Evolutionary conservation across 495 filamentous ascomycete genomes (phyloP), one percentile per base, ranked within the genome.

Genomic region (Hyaloscypha hepaticicola): DNA sequence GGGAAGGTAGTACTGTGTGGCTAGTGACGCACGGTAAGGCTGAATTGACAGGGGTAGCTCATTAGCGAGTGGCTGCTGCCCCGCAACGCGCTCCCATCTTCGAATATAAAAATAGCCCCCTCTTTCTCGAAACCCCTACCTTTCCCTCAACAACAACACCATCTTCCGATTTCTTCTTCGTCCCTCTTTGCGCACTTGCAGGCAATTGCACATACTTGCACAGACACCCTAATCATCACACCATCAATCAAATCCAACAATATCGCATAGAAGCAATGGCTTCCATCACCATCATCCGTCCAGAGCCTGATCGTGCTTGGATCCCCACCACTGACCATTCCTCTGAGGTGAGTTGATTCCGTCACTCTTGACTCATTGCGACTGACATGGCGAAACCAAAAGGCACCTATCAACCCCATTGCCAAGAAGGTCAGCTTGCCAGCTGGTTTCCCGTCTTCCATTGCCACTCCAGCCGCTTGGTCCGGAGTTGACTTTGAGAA

Each of bases 381-480:
- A 61, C 25, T 50, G 19, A 45, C 38, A 45, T 45, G 38, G 19
- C 19, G 38, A 19, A 9, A 14, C 16, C 22, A 49, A 61, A 27
- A 49, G 41, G 29, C 0, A 12, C 45, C 45, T 4, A 14, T 14
- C 24, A 49, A 9, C 19, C n/a, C 58, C 29, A 28, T 3, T 49
- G 19, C 49, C n/a, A n/a, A n/a, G n/a, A n/a, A n/a, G n/a, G n/a
- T n/a, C n/a, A n/a, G n/a, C 31, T 14, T 63, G 11, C 61, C 61
- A 4, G 29, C 50, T 41, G 61, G 61, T 2, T 63, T 56, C 25
- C 61, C 61, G 1, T 45, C 25, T 7, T 27, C 50, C 9, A 57
- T 63, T 19, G 29, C 45, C 38, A 56, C 51, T 56, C 61, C 61
- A 27, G 28, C 50, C 16, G 61, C 31, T 45, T 63, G 61, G 61